Percentiles rank a stretch among this genome's conserved stretches.
phyloP scores from a whole-genome alignment of 768 basidiomycete genomes.

The Mycena capillaripes region DNA sequence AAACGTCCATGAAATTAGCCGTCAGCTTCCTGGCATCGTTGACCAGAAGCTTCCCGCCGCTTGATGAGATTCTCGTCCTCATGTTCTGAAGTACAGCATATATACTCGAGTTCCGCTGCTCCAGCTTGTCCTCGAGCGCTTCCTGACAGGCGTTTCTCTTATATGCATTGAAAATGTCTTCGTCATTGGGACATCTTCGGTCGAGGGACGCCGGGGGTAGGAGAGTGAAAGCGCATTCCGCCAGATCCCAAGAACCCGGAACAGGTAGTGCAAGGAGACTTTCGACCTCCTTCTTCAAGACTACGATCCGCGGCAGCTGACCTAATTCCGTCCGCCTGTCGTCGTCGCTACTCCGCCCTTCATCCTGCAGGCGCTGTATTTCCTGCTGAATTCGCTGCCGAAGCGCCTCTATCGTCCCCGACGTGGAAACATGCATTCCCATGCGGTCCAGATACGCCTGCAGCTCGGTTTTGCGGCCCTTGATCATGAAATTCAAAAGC shows the following conservation, averaged over 20 bases:
- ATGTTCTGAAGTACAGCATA: constrained; percentile 51
- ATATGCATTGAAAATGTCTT: constrained; percentile 53
- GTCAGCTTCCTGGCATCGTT: constrained; percentile 58
- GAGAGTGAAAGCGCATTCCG: constrained; percentile 53
- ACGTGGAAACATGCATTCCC: constrained; percentile 45
- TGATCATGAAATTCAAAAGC: constrained; percentile 57
- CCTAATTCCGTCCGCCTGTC: constrained; percentile 55
- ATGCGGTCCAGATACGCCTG: constrained; percentile 57
- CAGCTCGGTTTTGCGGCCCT: constrained; percentile 54
- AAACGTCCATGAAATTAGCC: constrained; percentile 62
- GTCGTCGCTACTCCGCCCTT: constrained; percentile 38
- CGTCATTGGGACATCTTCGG: constrained; percentile 52
- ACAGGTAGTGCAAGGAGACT: constrained; percentile 60
- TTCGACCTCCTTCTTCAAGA: constrained; percentile 61
- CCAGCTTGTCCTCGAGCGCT: constrained; percentile 45
- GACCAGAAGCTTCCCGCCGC: constrained; percentile 51
- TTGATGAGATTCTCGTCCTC: constrained; percentile 44
- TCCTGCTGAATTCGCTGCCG: constrained; percentile 53
- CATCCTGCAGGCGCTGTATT: constrained; percentile 51
- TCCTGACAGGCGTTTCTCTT: constrained; percentile 34
- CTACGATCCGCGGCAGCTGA: constrained; percentile 59
- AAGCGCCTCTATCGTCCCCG: constrained; percentile 54
- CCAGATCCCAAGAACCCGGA: constrained; percentile 64
- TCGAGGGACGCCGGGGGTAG: constrained; percentile 33
- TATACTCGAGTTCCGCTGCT: constrained; percentile 51